Conservation (phyloP, 2,329 filamentous ascomycete species). For the Colletotrichum tanaceti region DNA sequence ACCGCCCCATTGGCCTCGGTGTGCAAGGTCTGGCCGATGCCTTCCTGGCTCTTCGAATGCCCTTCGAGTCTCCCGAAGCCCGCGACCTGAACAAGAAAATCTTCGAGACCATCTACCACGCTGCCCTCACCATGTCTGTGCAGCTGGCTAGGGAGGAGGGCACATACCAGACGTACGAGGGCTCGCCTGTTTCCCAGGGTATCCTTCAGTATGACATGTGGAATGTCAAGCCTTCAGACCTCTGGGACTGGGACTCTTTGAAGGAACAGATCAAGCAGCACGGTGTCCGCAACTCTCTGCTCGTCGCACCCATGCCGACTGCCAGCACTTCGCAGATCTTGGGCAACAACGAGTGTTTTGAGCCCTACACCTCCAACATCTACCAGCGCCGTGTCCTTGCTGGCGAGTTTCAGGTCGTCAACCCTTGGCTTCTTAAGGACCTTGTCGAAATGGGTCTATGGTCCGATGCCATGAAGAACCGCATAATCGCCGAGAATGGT, state of each 20-base stretch:
- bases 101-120: constrained; percentile 99
- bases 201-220: constrained; percentile 99
- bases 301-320: constrained; percentile 97
- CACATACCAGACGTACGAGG: constrained; percentile 89
- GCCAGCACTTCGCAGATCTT: constrained; percentile 97
- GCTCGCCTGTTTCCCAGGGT: constrained; percentile 93
- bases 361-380: constrained; percentile 99
- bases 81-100: constrained; percentile 96
- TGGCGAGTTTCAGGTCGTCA: constrained; percentile 99
- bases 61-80: constrained; percentile 96
- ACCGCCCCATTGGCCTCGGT: constrained; percentile 94
- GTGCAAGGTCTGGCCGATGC: constrained; percentile 98
- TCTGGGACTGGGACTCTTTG: constrained; percentile 95
- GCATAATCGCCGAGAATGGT: constrained; percentile 96
- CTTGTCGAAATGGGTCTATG: constrained; percentile 97
- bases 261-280: constrained; percentile 93
- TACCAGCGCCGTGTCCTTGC: constrained; percentile 98
- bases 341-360: constrained; percentile 99
- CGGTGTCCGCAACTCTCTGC: constrained; percentile 93
- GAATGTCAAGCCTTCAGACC: constrained; percentile 90
- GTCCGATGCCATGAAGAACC: constrained; percentile 99
- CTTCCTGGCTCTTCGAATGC: constrained; percentile 95
- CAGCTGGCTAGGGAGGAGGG: constrained; percentile 87
- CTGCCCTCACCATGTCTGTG: constrained; percentile 87
- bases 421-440: constrained; percentile 98